These are phyloP conservation scores for Ananas comosus DNA, from an alignment of 176 grass and related monocot genomes.

Conservation along the genomic window DNA sequence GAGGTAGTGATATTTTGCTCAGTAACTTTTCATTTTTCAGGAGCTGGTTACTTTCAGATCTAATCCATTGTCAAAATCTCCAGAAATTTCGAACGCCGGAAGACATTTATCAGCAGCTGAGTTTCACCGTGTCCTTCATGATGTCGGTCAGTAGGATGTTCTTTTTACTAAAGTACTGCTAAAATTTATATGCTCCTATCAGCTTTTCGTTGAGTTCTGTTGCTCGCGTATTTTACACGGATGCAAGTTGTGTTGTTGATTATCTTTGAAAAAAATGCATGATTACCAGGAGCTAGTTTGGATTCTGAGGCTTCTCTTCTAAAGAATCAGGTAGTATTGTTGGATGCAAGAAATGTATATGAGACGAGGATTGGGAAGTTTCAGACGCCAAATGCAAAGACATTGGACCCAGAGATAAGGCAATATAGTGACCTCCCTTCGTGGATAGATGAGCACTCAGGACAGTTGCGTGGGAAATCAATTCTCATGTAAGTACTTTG, in stretches of 20 bases:
- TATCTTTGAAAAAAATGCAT: background rate
- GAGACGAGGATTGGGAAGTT: slow-evolving; percentile 91
- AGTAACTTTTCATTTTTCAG: slow-evolving; percentile 23
- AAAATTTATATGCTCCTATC: background rate
- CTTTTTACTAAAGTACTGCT: background rate
- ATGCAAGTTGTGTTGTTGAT: background rate
- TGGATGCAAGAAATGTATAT: slow-evolving; percentile 86
- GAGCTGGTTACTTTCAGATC: slow-evolving; percentile 80
- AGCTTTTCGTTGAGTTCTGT: too few species aligned
- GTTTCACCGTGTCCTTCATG: slow-evolving; percentile 66
- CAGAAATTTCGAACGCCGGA: slow-evolving; percentile 50
- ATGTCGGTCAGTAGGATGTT: slow-evolving; percentile 33
- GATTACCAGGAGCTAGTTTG: slow-evolving; percentile 11
- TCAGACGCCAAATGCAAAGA: slow-evolving; percentile 60
- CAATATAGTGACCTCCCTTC: slow-evolving; percentile 82
- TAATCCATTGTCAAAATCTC: slow-evolving; percentile 27
- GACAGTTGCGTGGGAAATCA: slow-evolving; percentile 60
- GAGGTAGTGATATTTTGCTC: too few species aligned
- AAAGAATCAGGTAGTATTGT: slow-evolving; percentile 48
- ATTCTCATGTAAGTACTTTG: slow-evolving; percentile 55
- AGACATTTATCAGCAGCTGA: slow-evolving; percentile 53
- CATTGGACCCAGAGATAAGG: slow-evolving; percentile 63
- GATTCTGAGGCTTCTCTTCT: slow-evolving; percentile 12
- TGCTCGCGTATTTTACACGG: background rate
- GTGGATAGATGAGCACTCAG: slow-evolving; percentile 75